These are phyloP conservation scores for Melastoma candidum DNA, from an alignment of 441 rosid species.

Conservation along the genomic window DNA sequence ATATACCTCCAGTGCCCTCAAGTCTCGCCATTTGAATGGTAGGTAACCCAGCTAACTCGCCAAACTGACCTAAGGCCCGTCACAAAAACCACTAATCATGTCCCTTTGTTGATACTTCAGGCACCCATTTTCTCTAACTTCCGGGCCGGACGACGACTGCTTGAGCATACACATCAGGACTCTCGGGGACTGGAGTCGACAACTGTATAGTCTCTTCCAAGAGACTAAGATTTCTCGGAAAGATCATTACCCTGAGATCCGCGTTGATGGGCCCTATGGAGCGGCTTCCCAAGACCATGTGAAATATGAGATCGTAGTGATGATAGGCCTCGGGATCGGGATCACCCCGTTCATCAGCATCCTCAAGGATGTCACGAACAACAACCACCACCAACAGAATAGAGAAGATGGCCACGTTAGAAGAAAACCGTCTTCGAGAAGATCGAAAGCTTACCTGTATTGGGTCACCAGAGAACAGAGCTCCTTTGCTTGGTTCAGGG, in stretches of 20 bases:
- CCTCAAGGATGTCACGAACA: constrained; percentile 27
- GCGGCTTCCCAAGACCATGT: constrained; percentile 43
- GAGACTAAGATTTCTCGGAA: constrained; percentile 26
- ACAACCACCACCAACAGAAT: not conserved
- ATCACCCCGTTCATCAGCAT: constrained; percentile 50
- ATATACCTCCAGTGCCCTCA: constrained; percentile 41
- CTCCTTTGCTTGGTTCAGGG: constrained; percentile 47
- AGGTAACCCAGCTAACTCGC: not conserved
- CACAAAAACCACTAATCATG: no score
- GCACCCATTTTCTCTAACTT: constrained; percentile 60
- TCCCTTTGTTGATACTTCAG: constrained; percentile 16
- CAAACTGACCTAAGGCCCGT: no score
- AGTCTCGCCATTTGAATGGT: constrained; percentile 50
- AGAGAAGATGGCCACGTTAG: no score
- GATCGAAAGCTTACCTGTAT: constrained; percentile 37
- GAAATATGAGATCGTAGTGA: constrained; percentile 36
- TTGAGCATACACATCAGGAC: constrained; percentile 39
- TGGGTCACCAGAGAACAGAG: constrained; percentile 55
- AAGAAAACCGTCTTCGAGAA: no score
- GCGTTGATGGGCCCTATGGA: constrained; percentile 46
- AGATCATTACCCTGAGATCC: constrained; percentile 27
- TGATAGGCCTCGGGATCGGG: constrained; percentile 54
- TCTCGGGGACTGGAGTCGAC: constrained; percentile 52
- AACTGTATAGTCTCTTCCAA: constrained; percentile 31
- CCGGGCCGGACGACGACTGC: constrained; percentile 34